Evolutionary conservation across 768 basidiomycete species (phyloP), one percentile per base, ranked within the genome.

Genomic region (Hericium coralloides): DNA sequence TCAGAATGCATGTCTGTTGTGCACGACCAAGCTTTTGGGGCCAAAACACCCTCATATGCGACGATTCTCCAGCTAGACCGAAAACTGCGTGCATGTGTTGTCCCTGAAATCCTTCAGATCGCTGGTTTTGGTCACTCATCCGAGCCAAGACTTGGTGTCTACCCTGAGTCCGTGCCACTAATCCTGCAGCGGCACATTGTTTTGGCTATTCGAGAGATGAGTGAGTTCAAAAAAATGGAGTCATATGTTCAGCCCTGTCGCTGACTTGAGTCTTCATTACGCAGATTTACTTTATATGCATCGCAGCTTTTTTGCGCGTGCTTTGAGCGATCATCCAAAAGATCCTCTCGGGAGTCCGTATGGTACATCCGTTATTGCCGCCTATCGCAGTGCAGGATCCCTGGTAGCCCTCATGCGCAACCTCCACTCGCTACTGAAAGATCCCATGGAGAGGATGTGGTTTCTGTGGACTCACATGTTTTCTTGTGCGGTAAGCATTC

Each of bases 401-500:
- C 85, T 84, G 61, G 80, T 87, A 20, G 84, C 82, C 10, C 68
- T 85, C 58, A 77, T 84, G 53, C 77, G 80, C 58, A 85, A 81
- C 62, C 67, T 84, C 52, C 82, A 79, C 63, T 82, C 82, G 55
- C 84, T 84, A 61, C 78, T 85, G 55, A 82, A 82, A n/a, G 74
- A 69, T n/a, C 70, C 86, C 49, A 81, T 82, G 17, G 83, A 85
- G 64, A 74, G 86, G 38, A 80, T 83, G 79, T 86, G 84, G 82
- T 87, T 87, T 68, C 67, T 84, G 49, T 84, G 85, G 62, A 84
- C 83, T 2, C 84, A 87, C 66, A 83, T 85, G 14, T 87, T 86
- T 66, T 87, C 83, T 2, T 86, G 84, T 66, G 76, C 83, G 25
- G 85, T 86, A 68, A 59, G 80, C 70, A 36, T 55, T 15, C 31